These are phyloP conservation scores for Taxillus chinensis DNA, from an alignment of 164 flowering plant species.

Conservation along the genomic window DNA sequence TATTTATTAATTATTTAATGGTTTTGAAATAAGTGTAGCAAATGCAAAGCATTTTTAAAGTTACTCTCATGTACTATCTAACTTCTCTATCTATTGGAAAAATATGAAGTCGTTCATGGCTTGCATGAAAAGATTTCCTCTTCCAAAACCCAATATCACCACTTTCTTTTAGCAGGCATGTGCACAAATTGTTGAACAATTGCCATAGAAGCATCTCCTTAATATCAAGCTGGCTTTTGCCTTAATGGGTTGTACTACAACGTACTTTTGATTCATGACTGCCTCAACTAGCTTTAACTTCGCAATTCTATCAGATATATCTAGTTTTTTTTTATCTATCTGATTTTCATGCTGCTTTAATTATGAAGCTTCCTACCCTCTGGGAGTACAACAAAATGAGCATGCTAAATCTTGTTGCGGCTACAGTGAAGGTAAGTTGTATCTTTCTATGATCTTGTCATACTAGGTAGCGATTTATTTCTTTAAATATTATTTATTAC, in stretches of 20 bases:
- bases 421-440: conserved; percentile 63
- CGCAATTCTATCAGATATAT: not conserved
- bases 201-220: no score
- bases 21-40: no score
- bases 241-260: not conserved
- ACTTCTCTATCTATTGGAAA: no score
- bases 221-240: not conserved
- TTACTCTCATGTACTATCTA: no score
- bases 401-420: conserved; percentile 88
- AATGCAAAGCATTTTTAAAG: no score
- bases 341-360: not conserved
- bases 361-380: conserved; percentile 64
- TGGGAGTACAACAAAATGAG: conserved; percentile 88
- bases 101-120: no score
- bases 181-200: no score
- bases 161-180: no score
- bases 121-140: no score
- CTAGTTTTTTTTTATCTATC: not conserved
- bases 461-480: not conserved
- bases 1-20: no score
- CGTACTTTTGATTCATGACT: not conserved
- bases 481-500: not conserved
- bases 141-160: no score
- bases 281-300: not conserved
- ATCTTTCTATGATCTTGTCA: not conserved